These are phyloP conservation scores for Zygosaccharomyces pseudobailii DNA, from an alignment of 1,139 yeast genomes.

Conservation along the genomic window DNA sequence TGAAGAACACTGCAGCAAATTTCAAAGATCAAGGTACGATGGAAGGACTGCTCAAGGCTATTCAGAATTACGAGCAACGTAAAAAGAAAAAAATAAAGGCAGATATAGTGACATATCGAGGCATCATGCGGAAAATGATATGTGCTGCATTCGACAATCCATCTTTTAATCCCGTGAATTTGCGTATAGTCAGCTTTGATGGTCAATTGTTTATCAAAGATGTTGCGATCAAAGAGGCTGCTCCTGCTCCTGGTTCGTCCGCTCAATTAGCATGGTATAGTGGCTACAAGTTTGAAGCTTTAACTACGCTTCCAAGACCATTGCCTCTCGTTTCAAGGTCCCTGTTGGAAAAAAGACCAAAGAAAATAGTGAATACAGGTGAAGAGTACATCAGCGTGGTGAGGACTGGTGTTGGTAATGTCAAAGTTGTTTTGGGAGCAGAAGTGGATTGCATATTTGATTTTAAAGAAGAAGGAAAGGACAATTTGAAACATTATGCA, in stretches of 20 bases:
- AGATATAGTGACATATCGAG: conserved; percentile 79
- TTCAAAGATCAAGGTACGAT: conserved; percentile 40
- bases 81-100: conserved; percentile 46
- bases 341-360: conserved; percentile 60
- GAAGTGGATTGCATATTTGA: conserved; percentile 91
- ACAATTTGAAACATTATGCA: conserved; percentile 66
- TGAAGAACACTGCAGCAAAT: conserved; percentile 40
- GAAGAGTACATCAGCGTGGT: conserved; percentile 79
- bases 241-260: conserved; percentile 23
- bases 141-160: conserved; percentile 30
- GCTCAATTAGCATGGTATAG: conserved; percentile 45
- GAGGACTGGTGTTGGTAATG: conserved; percentile 74
- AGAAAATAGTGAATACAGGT: conserved; percentile 56
- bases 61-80: conserved; percentile 52
- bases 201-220: conserved; percentile 81
- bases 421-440: conserved; percentile 70
- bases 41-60: conserved; percentile 51
- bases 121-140: conserved; percentile 49
- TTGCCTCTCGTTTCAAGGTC: conserved; percentile 65
- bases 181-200: conserved; percentile 63
- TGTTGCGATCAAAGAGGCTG: conserved; percentile 39
- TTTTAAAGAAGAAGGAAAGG: conserved; percentile 53
- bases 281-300: conserved; percentile 82
- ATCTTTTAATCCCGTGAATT: conserved; percentile 46
- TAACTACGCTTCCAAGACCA: conserved; percentile 72